Evolutionary conservation across 164 flowering plant genomes (phyloP).

Genomic region (Tinospora cordifolia): DNA sequence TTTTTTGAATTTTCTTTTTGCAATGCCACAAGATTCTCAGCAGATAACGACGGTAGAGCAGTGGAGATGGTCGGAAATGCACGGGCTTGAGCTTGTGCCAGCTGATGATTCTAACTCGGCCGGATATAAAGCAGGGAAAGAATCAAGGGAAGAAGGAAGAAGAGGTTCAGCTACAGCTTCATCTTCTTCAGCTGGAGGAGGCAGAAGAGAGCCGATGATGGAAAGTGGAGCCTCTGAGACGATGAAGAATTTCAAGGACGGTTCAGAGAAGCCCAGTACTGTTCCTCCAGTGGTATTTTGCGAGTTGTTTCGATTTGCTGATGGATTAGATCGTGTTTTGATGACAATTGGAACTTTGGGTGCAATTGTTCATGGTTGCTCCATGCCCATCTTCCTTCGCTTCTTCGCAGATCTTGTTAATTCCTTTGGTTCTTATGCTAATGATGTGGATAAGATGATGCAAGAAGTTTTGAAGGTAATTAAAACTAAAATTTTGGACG

Average conservation of each 20-base stretch:
- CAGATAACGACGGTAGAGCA: constrained; percentile 69
- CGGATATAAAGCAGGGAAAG: constrained; percentile 1
- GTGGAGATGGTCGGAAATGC: constrained; percentile 90
- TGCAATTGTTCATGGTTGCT: constrained; percentile 87
- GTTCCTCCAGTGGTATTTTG: constrained; percentile 39
- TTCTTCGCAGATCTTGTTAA: constrained; percentile 99
- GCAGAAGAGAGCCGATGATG: constrained; percentile 13
- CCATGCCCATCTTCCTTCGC: constrained; percentile 83
- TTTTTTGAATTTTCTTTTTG: constrained; percentile 18
- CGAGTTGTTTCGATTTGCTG: constrained; percentile 89
- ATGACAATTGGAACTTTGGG: constrained; percentile 83
- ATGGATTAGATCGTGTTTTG: constrained; percentile 66
- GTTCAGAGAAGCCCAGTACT: constrained; percentile 40
- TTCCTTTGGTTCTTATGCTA: constrained; percentile 83
- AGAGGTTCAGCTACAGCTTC: background rate
- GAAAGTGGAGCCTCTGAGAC: constrained; percentile 20
- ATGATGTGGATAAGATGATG: constrained; percentile 76
- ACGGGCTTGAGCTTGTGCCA: constrained; percentile 52
- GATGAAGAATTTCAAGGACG: constrained; percentile 16
- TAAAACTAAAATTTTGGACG: background rate
- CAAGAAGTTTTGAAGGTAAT: constrained; percentile 85
- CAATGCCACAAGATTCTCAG: constrained; percentile 68
- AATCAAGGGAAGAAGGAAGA: background rate
- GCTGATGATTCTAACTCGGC: constrained; percentile 2
- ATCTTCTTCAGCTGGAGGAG: background rate